Conservation (phyloP, 345 rosid genomes). For the Rhizophora mangle region DNA sequence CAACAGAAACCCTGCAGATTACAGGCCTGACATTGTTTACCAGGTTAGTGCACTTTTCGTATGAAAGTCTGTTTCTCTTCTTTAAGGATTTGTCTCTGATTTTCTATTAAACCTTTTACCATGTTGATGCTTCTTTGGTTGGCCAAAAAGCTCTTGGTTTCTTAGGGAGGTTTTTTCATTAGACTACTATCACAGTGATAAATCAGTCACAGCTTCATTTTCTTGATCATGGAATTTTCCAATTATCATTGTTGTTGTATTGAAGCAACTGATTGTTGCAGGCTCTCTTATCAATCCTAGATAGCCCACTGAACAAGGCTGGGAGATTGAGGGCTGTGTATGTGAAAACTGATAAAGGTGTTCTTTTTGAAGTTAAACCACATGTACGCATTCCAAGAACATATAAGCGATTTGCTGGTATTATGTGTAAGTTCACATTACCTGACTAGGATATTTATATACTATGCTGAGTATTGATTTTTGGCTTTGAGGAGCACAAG, state of each 20-base stretch:
- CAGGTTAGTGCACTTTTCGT: conserved; percentile 45
- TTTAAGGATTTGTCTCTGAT: not conserved
- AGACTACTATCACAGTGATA: too few relatives aligned
- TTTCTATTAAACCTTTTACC: not conserved
- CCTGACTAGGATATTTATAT: not conserved
- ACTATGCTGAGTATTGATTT: not conserved
- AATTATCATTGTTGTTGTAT: not conserved
- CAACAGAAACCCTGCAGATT: conserved; percentile 71
- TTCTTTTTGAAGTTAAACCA: conserved; percentile 81
- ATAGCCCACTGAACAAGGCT: conserved; percentile 84
- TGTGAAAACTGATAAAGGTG: conserved; percentile 81
- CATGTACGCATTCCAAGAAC: conserved; percentile 90
- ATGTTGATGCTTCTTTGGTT: too few relatives aligned
- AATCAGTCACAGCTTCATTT: too few relatives aligned
- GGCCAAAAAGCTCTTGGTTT: too few relatives aligned
- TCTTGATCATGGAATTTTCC: too few relatives aligned
- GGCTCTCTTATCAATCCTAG: conserved; percentile 78
- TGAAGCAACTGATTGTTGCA: conserved; percentile 20
- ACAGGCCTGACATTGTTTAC: conserved; percentile 77
- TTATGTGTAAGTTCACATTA: conserved; percentile 60
- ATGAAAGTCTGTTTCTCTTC: not conserved
- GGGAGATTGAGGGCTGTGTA: conserved; percentile 76
- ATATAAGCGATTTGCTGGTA: conserved; percentile 71
- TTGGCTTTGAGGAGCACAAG: not conserved
- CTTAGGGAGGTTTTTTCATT: too few relatives aligned